phyloP scores from a whole-genome alignment of 345 rosid genomes.

The Isatis tinctoria region DNA sequence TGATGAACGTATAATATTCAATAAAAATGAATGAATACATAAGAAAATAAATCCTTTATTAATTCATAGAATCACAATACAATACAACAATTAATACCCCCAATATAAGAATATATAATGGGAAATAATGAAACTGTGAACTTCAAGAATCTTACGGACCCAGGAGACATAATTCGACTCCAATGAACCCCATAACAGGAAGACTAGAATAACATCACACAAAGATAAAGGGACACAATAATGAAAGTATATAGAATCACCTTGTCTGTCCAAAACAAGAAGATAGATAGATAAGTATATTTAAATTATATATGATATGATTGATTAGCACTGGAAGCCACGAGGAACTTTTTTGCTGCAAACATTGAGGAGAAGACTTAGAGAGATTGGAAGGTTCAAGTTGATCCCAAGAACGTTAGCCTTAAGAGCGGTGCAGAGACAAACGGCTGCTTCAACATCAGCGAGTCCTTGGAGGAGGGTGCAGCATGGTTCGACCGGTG shows the following conservation, averaged over 20 bases:
- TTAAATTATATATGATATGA: constrained; percentile 10
- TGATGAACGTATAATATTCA: neutral
- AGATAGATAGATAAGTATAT: constrained; percentile 24
- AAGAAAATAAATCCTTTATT: constrained; percentile 18
- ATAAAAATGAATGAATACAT: neutral
- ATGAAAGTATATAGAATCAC: constrained; percentile 15
- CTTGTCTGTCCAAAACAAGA: constrained; percentile 23
- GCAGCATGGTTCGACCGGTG: constrained; percentile 53
- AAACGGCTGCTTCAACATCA: constrained; percentile 51
- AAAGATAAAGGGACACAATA: constrained; percentile 9
- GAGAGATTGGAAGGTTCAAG: constrained; percentile 44
- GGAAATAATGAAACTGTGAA: constrained; percentile 21
- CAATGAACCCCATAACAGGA: constrained; percentile 6
- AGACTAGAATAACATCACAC: neutral
- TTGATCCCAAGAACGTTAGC: constrained; percentile 49
- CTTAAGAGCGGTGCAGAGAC: constrained; percentile 56
- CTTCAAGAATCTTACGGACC: constrained; percentile 8
- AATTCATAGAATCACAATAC: constrained; percentile 24
- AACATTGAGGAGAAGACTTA: constrained; percentile 52
- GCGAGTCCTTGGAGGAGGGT: constrained; percentile 44
- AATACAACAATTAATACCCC: constrained; percentile 25
- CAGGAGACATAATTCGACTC: neutral
- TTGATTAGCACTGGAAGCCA: constrained; percentile 40
- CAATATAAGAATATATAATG: constrained; percentile 5
- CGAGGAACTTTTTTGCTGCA: constrained; percentile 41